A percentile compares a stretch with the other conserved stretches of the same genome.
phyloP scores from a whole-genome alignment of 495 filamentous ascomycete genomes.

The Symbiotaphrina buchneri region DNA sequence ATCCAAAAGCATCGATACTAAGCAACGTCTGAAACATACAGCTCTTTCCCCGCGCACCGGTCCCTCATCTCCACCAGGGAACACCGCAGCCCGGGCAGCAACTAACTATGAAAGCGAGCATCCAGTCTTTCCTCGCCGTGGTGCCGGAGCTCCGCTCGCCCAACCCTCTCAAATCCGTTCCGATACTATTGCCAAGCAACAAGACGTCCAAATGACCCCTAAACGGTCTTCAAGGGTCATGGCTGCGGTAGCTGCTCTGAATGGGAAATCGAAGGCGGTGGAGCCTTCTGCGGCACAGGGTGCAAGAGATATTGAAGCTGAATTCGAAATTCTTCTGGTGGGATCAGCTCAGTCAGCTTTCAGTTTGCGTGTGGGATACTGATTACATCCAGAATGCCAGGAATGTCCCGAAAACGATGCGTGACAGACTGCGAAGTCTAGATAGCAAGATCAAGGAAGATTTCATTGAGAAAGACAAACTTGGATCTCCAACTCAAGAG shows the following conservation, averaged over 20 bases:
- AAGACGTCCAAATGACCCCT: constrained; percentile 9
- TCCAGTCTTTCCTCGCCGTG: neutral
- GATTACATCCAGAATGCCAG: constrained; percentile 32
- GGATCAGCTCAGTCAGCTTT: constrained; percentile 2
- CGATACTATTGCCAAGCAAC: neutral
- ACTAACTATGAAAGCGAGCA: constrained; percentile 1
- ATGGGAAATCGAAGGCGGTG: constrained; percentile 16
- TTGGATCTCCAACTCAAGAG: constrained; percentile 25
- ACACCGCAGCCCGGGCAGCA: neutral
- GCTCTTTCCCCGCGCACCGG: constrained; percentile 15
- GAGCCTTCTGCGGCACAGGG: no score
- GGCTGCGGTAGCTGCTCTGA: constrained; percentile 40
- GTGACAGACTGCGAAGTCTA: constrained; percentile 79
- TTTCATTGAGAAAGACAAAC: constrained; percentile 74
- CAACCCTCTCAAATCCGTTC: neutral
- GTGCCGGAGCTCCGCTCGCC: neutral
- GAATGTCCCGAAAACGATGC: constrained; percentile 82
- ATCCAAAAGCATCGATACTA: constrained; percentile 14
- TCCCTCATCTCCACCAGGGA: neutral
- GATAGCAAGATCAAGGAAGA: constrained; percentile 82
- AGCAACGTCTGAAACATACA: constrained; percentile 30
- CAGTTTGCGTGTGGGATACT: neutral
- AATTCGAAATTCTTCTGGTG: constrained; percentile 40
- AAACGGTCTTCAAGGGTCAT: constrained; percentile 32
- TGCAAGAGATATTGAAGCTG: constrained; percentile 18